These are phyloP conservation scores for Penicillium simplicissimum DNA, from an alignment of 495 filamentous ascomycete genomes.

Conservation along the genomic window DNA sequence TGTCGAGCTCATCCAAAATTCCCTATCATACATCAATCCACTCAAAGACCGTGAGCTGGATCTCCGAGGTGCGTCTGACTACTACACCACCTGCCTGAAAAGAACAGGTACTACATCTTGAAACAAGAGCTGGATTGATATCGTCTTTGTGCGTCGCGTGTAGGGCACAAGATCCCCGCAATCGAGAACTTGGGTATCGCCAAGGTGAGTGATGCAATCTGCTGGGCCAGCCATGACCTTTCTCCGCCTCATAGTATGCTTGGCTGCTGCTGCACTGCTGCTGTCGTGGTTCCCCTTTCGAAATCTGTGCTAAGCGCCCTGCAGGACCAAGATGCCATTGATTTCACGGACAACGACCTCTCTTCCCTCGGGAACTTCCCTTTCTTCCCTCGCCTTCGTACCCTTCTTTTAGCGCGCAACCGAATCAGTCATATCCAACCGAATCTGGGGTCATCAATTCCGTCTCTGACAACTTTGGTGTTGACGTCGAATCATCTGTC, in stretches of 20 bases:
- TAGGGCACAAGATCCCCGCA: slow-evolving; percentile 95
- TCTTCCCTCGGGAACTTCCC: slow-evolving; percentile 88
- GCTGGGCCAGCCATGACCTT: not conserved
- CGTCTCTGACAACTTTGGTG: slow-evolving; percentile 74
- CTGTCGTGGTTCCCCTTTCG: not conserved
- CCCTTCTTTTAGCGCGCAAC: slow-evolving; percentile 88
- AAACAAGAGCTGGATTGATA: slow-evolving; percentile 78
- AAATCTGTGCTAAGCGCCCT: slow-evolving; percentile 13
- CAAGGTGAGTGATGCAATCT: slow-evolving; percentile 56
- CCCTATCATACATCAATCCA: slow-evolving; percentile 95
- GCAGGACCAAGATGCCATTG: slow-evolving; percentile 87
- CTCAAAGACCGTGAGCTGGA: slow-evolving; percentile 97
- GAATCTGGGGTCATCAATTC: slow-evolving; percentile 67
- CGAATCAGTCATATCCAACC: slow-evolving; percentile 79
- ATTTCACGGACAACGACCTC: slow-evolving; percentile 98
- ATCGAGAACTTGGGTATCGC: slow-evolving; percentile 99
- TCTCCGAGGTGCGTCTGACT: slow-evolving; percentile 88
- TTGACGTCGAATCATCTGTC: slow-evolving; percentile 73
- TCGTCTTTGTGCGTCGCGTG: slow-evolving; percentile 56
- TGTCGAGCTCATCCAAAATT: slow-evolving; percentile 85
- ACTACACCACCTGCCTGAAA: slow-evolving; percentile 61
- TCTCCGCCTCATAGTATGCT: too few species aligned
- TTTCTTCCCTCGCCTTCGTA: slow-evolving; percentile 81
- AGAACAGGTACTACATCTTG: slow-evolving; percentile 95
- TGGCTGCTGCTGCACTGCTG: too few species aligned